These are phyloP conservation scores for Leccinellum luteum DNA, from an alignment of 768 basidiomycete species.

Conservation along the genomic window DNA sequence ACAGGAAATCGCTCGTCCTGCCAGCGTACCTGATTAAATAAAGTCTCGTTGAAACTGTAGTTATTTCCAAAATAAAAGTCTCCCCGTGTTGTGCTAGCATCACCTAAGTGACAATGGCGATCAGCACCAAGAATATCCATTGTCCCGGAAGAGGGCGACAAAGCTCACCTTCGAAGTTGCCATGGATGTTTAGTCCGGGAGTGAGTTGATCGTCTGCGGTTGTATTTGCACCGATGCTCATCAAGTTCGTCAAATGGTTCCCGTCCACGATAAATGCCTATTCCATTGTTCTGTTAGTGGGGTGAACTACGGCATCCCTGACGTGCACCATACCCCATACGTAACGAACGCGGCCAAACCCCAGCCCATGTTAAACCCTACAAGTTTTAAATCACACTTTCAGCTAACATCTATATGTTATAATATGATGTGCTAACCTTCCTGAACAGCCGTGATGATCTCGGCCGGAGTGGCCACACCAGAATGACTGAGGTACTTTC, in stretches of 20 bases:
- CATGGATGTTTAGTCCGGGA: slow-evolving; percentile 22
- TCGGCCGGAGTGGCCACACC: slow-evolving; percentile 23
- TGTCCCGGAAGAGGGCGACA: neutral
- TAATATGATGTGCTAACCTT: slow-evolving; percentile 8
- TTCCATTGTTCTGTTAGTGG: neutral
- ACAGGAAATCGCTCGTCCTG: neutral
- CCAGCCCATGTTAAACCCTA: slow-evolving; percentile 28
- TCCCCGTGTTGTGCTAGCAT: slow-evolving; percentile 24
- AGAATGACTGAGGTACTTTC: slow-evolving; percentile 17
- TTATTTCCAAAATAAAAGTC: slow-evolving; percentile 28
- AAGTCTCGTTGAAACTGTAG: slow-evolving; percentile 25
- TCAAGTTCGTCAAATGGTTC: slow-evolving; percentile 28
- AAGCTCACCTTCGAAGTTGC: slow-evolving; percentile 23
- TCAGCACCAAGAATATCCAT: neutral
- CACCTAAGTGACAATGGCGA: slow-evolving; percentile 8
- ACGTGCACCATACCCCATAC: slow-evolving; percentile 20
- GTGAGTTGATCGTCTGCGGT: slow-evolving; percentile 10
- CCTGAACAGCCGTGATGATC: slow-evolving; percentile 24
- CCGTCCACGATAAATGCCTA: slow-evolving; percentile 27
- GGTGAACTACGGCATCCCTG: neutral
- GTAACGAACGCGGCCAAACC: slow-evolving; percentile 19
- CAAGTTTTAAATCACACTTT: neutral
- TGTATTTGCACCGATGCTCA: slow-evolving; percentile 25
- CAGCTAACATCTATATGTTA: neutral
- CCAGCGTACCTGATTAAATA: slow-evolving; percentile 22